Percentiles rank a stretch among this genome's conserved stretches.
These are phyloP conservation scores for Pseudogymnoascus sp. DNA, from an alignment of 2,329 filamentous ascomycete genomes.

Conservation along the genomic window DNA sequence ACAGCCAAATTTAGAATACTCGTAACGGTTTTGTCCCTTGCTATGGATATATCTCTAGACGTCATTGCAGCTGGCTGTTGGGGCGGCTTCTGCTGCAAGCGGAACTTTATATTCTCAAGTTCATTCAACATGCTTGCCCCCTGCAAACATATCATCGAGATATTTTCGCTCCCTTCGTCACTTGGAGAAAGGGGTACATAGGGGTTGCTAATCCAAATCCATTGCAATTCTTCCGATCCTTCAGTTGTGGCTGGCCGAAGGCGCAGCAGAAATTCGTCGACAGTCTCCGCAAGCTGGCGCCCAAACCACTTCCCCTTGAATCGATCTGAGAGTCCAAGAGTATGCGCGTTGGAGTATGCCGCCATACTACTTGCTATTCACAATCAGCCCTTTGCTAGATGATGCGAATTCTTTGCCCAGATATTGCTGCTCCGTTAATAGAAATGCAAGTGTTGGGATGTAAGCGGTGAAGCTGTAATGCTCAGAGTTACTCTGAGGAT, in stretches of 20 bases:
- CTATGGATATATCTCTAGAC: slow-evolving; percentile 17
- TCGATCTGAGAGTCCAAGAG: slow-evolving; percentile 42
- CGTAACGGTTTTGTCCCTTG: slow-evolving; percentile 38
- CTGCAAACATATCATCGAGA: not conserved
- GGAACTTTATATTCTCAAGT: slow-evolving; percentile 32
- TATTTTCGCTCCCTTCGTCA: not conserved
- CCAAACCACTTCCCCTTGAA: slow-evolving; percentile 45
- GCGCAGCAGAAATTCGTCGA: slow-evolving; percentile 57
- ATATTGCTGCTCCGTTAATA: not conserved
- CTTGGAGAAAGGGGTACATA: slow-evolving; percentile 32
- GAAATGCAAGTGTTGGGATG: not conserved
- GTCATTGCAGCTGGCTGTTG: slow-evolving; percentile 16
- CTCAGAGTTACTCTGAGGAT: not conserved
- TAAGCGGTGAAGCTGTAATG: not conserved
- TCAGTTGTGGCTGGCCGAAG: slow-evolving; percentile 59
- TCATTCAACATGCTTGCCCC: slow-evolving; percentile 26
- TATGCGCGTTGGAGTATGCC: not conserved
- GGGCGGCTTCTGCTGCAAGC: slow-evolving; percentile 39
- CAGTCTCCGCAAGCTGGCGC: slow-evolving; percentile 56
- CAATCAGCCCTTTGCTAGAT: not conserved
- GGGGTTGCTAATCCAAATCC: slow-evolving; percentile 69
- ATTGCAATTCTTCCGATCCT: slow-evolving; percentile 40
- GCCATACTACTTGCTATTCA: not conserved
- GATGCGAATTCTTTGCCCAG: not conserved
- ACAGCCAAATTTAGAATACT: slow-evolving; percentile 56